Base-by-base conservation (phyloP, 2,329 filamentous ascomycete genomes). In the Neophaeococcomyces aloes region DNA sequence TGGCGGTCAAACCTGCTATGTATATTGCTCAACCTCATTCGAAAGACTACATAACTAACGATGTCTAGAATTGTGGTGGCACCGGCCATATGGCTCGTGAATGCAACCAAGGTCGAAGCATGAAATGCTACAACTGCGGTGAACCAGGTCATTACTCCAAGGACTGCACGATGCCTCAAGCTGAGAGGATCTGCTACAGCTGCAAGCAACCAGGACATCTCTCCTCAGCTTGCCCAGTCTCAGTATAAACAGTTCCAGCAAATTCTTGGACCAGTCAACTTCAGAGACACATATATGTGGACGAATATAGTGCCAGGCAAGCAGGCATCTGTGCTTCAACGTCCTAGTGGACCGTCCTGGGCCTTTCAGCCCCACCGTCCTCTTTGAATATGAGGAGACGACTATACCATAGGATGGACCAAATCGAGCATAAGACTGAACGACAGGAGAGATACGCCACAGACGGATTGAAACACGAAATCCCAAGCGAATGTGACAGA, bases 111-210 rank as follows among this genome's bases (percentile, higher is more conserved):
- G 91, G 91, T 32, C 47, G 53, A 31, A 32, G 43, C 60, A 89
- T 93, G 75, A 96, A 96, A 76, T 98, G 91, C 82, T 98, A 96
- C 81, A 55, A 55, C 40, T 55, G 77, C 58, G 79, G 79, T 57
- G 87, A 95, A 73, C 83, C 89, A 57, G 89, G 91, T 51, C 89
- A 96, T 69, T 79, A 95, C 65, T 93, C 85, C 54, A 84, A 89
- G 54, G 91, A 98, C 68, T 98, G 91, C 77, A 83, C 88, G 58
- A 88, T 89, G 64, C 89, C 94, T 70, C 84, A 85, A 48, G 78
- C 80, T 57, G 89, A 96, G 77, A 89, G 93, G 66, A 87, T 94
- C 64, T 98, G 91, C 82, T 98, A 98, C 79, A 94, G 93, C 76
- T 96, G 79, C 52, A 54, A 54, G 70, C 75, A 82, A 66, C 75